Base-by-base conservation (phyloP, 2,329 filamentous ascomycete species). In the Fusarium ramigenum region DNA sequence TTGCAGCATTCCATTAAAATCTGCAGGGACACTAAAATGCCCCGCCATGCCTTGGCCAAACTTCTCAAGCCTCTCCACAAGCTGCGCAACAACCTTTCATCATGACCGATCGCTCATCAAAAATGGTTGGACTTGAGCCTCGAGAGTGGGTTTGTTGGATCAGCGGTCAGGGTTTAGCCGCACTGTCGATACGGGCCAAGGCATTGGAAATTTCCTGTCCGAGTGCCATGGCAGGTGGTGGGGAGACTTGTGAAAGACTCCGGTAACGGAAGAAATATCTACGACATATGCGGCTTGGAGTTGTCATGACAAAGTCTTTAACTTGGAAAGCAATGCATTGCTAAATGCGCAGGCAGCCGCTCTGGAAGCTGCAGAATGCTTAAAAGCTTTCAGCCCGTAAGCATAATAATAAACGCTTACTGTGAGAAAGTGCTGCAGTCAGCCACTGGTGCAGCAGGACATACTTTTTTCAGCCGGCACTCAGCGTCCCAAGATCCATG, bases 21-120 rank as follows among this genome's bases (percentile, higher is more conserved):
- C 74, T 77, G 76, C 76, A 77, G 72, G 69, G 61, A 72, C 73
- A 63, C 75, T 78, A 78, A 73, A 53, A 66, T 64, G 72, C 76
- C 76, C 76, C 75, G 67, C 76, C 64, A 52, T 70, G 61, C 70
- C 72, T 69, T 75, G 74, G 66, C 61, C 68, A 66, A 75, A 77
- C 75, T 72, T 72, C 74, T 68, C 66, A 72, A 73, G 75, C 73
- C 75, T 72, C 71, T 73, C 71, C 71, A 68, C 62, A 69, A 70
- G 75, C 71, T 77, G 64, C 64, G 60, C 59, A 65, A 74, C 67
- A 72, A 40, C 56, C 54, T 72, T 73, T 71, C 68, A 75, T 74
- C 72, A 74, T 74, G 72, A 64, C 60, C 23, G 67, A 74, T 74
- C 67, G 54, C 52, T 63, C 59, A 74, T 46, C 49, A 58, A 39